phyloP scores from a whole-genome alignment of 169 alveolate species.

The Eimeria falciformis region DNA sequence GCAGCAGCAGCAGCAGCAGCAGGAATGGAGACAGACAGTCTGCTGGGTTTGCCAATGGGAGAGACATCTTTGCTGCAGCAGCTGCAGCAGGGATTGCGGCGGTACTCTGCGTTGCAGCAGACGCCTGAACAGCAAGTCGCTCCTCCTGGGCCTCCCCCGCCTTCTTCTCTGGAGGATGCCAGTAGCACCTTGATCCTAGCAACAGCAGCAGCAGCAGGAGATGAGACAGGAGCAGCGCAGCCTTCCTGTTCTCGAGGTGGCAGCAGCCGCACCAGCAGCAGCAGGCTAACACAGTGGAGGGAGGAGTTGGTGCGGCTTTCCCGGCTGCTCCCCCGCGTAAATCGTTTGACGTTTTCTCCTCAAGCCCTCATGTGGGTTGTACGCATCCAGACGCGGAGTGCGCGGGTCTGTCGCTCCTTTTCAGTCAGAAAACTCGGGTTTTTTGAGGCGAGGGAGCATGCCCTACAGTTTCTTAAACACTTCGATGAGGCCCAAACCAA shows the following conservation, averaged over 20 bases:
- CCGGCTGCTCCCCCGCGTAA: constrained; percentile 55
- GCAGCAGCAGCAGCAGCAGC: constrained; percentile 14
- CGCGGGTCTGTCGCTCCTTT: constrained; percentile 59
- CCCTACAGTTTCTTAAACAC: constrained; percentile 16
- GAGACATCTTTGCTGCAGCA: constrained; percentile 36
- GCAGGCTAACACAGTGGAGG: background rate
- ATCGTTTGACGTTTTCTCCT: constrained; percentile 52
- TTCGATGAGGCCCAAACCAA: constrained; percentile 11
- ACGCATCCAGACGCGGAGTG: constrained; percentile 65
- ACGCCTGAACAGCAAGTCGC: background rate
- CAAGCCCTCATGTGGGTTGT: constrained; percentile 72
- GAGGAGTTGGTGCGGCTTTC: constrained; percentile 58
- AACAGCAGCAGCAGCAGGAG: constrained; percentile 35
- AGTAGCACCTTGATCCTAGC: constrained; percentile 26
- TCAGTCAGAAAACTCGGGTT: constrained; percentile 68
- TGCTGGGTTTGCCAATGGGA: background rate
- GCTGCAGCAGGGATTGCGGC: constrained; percentile 59
- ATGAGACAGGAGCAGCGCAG: background rate
- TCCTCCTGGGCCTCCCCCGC: constrained; percentile 1
- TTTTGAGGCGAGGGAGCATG: constrained; percentile 41
- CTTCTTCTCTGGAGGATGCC: constrained; percentile 33
- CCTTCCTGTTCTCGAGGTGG: background rate
- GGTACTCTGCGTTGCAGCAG: constrained; percentile 41
- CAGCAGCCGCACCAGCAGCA: constrained; percentile 57
- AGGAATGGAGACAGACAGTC: background rate